Conservation (phyloP, 768 basidiomycete species). For the Sporobolomyces pararoseus region DNA sequence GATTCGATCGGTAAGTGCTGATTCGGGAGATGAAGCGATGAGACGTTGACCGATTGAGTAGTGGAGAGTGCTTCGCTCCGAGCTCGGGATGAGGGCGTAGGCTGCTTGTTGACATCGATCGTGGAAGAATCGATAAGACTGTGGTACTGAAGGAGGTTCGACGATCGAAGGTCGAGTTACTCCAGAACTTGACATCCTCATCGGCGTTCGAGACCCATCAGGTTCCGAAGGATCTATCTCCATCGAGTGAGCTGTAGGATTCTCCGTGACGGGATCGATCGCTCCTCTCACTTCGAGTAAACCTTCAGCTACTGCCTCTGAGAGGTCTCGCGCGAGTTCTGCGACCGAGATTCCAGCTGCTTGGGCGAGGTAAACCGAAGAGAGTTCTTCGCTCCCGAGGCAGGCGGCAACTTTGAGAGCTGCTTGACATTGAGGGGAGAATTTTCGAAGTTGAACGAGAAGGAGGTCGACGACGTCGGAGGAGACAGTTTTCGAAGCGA, state of each 20-base stretch:
- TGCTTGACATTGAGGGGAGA: slow-evolving; percentile 2
- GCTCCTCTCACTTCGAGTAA: slow-evolving; percentile 20
- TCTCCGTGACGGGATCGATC: neutral
- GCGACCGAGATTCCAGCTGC: slow-evolving; percentile 6
- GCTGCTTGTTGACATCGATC: slow-evolving; percentile 41
- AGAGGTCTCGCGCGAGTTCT: slow-evolving; percentile 29
- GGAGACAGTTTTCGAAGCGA: slow-evolving; percentile 25
- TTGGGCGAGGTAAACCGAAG: slow-evolving; percentile 8
- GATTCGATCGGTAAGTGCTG: slow-evolving; percentile 15
- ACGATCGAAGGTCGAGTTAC: slow-evolving; percentile 1
- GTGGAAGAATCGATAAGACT: slow-evolving; percentile 36
- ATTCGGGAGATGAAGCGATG: slow-evolving; percentile 1
- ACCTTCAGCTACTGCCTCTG: slow-evolving; percentile 28
- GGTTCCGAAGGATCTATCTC: neutral
- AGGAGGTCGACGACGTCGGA: slow-evolving; percentile 40
- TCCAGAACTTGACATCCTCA: neutral
- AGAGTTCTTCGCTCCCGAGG: slow-evolving; percentile 32
- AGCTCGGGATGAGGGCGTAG: slow-evolving; percentile 26
- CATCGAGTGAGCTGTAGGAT: neutral
- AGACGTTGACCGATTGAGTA: slow-evolving; percentile 32
- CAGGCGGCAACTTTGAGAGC: slow-evolving; percentile 36
- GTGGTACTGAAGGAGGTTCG: slow-evolving; percentile 5
- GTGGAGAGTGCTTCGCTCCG: slow-evolving; percentile 16
- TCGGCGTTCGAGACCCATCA: neutral
- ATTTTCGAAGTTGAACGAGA: slow-evolving; percentile 26